Conservation (phyloP, 2,329 filamentous ascomycete genomes). For the Chalara sp. region DNA sequence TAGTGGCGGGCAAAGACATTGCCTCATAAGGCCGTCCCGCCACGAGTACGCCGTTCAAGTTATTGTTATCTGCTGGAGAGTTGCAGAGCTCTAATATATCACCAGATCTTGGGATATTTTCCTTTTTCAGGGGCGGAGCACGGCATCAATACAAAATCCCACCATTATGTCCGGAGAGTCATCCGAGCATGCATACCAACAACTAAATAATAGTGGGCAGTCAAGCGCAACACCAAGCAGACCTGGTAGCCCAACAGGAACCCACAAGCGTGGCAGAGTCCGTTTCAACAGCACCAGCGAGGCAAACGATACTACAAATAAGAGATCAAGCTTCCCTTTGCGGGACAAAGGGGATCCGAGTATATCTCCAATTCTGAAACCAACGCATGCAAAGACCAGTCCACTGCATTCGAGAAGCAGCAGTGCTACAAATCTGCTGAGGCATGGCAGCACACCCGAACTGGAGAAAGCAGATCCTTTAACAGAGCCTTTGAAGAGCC, state of each 20-base stretch:
- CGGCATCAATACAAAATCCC: background rate
- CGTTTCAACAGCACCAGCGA: conserved; percentile 27
- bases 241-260: conserved; percentile 14
- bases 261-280: conserved; percentile 19
- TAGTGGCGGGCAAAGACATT: too few relatives aligned
- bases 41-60: too few relatives aligned
- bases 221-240: conserved; percentile 19
- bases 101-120: too few relatives aligned
- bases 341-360: conserved; percentile 8
- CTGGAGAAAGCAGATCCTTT: conserved; percentile 21
- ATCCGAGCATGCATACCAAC: background rate
- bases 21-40: too few relatives aligned
- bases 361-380: conserved; percentile 11
- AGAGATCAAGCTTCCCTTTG: conserved; percentile 17
- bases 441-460: conserved; percentile 14
- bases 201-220: background rate
- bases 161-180: background rate
- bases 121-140: too few relatives aligned
- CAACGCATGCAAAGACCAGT: conserved; percentile 11
- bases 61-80: too few relatives aligned
- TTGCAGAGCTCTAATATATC: too few relatives aligned
- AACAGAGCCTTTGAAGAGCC: conserved; percentile 8
- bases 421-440: conserved; percentile 13
- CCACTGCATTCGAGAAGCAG: conserved; percentile 22
- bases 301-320: conserved; percentile 23